These are phyloP conservation scores for Aspergillus hortae DNA, from an alignment of 2,329 filamentous ascomycete genomes.

Conservation along the genomic window DNA sequence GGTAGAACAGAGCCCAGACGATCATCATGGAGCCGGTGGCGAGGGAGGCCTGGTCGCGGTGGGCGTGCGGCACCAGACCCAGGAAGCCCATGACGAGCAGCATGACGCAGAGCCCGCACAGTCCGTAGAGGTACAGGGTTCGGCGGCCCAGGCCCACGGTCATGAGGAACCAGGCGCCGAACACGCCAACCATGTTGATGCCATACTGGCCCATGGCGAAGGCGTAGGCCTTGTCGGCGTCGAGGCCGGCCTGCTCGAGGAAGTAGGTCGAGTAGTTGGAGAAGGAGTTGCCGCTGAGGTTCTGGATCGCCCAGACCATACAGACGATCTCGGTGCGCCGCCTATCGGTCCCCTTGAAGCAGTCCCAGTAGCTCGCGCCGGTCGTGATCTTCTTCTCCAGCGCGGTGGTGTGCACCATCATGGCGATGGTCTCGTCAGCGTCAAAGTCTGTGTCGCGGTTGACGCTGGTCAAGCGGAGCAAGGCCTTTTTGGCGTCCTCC, in stretches of 20 bases:
- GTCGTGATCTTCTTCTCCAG: conserved; percentile 72
- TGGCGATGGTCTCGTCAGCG: conserved; percentile 77
- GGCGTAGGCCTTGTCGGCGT: conserved; percentile 48
- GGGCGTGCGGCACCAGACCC: conserved; percentile 62
- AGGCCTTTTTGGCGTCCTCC: conserved; percentile 45
- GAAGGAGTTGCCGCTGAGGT: conserved; percentile 61
- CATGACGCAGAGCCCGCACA: conserved; percentile 70
- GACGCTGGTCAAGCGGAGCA: conserved; percentile 44
- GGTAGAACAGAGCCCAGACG: conserved; percentile 76
- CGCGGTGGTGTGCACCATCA: conserved; percentile 88
- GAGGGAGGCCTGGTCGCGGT: conserved; percentile 61
- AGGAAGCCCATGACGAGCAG: conserved; percentile 81
- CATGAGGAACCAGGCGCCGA: conserved; percentile 80
- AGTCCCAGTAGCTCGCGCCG: conserved; percentile 74
- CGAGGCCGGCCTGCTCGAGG: conserved; percentile 53
- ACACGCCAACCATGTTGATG: conserved; percentile 75
- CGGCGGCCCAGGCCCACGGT: conserved; percentile 70
- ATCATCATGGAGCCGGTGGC: conserved; percentile 86
- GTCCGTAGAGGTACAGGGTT: conserved; percentile 70
- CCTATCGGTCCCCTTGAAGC: conserved; percentile 74
- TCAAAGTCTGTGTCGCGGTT: conserved; percentile 65
- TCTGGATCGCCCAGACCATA: conserved; percentile 64
- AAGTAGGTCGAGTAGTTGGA: conserved; percentile 64
- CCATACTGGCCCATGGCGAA: conserved; percentile 59
- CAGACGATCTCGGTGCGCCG: conserved; percentile 73